Evolutionary conservation across 83 land plant genomes (phyloP).

Genomic region (Diphasiastrum complanatum): DNA sequence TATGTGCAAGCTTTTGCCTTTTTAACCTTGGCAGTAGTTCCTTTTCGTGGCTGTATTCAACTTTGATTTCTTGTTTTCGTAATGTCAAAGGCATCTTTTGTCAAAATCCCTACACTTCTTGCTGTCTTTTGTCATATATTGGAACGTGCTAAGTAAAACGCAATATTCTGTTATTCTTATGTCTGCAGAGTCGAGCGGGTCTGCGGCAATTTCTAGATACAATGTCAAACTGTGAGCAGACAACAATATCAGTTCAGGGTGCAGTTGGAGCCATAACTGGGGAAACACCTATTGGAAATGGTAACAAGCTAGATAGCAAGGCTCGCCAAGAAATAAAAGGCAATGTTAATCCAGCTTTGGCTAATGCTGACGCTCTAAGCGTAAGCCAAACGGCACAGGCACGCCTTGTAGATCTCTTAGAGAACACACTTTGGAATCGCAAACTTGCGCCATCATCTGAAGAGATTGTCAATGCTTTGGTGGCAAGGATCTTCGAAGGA

Average conservation of each 20-base stretch:
- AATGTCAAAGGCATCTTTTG: neutral
- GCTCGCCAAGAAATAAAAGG: slow-evolving; percentile 46
- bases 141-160: no score
- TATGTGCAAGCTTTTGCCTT: no score
- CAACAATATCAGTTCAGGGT: slow-evolving; percentile 18
- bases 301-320: slow-evolving; percentile 66
- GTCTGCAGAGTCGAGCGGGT: slow-evolving; percentile 74
- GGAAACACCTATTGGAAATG: slow-evolving; percentile 27
- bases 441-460: slow-evolving; percentile 93
- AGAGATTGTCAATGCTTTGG: slow-evolving; percentile 83
- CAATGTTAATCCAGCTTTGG: slow-evolving; percentile 16
- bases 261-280: slow-evolving; percentile 37
- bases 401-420: slow-evolving; percentile 80
- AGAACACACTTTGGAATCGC: slow-evolving; percentile 91
- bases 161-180: no score
- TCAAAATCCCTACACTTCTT: neutral
- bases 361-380: slow-evolving; percentile 28
- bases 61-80: neutral
- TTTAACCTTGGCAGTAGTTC: no score
- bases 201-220: slow-evolving; percentile 84
- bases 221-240: slow-evolving; percentile 54
- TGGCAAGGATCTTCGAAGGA: slow-evolving; percentile 87
- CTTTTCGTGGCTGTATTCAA: neutral
- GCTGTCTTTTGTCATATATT: slow-evolving; percentile 5
- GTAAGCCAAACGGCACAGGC: slow-evolving; percentile 55